Evolutionary conservation across 2,329 filamentous ascomycete species (phyloP).

Genomic region (Fonsecaea nubica): DNA sequence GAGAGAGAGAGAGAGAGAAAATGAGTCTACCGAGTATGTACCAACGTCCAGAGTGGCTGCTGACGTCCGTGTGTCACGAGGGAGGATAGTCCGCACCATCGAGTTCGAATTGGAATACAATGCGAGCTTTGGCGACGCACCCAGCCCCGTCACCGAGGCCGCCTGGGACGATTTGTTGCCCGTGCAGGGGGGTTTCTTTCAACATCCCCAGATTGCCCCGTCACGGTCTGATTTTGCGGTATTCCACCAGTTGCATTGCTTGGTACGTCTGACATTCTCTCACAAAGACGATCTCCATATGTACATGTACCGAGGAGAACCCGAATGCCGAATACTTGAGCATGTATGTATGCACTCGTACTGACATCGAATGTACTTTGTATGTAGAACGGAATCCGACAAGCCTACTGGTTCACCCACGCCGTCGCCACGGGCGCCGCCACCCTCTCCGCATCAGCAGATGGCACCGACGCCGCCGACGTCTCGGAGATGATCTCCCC

Average conservation of each 20-base stretch:
- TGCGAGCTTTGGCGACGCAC: slow-evolving; percentile 5
- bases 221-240: slow-evolving; percentile 9
- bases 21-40: too few relatives aligned
- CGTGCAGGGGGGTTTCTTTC: slow-evolving; percentile 2
- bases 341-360: too few relatives aligned
- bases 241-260: slow-evolving; percentile 6
- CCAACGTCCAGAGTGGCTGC: too few relatives aligned
- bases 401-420: slow-evolving; percentile 6
- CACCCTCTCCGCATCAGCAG: too few relatives aligned
- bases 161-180: slow-evolving; percentile 6
- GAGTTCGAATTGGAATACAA: slow-evolving; percentile 4
- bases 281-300: too few relatives aligned
- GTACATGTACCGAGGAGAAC: too few relatives aligned
- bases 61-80: too few relatives aligned
- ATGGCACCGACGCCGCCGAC: neutral
- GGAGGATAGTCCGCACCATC: neutral
- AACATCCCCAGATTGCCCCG: slow-evolving; percentile 6
- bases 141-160: neutral
- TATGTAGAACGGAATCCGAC: slow-evolving; percentile 8
- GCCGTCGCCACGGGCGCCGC: neutral
- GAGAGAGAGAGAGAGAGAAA: too few relatives aligned
- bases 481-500: slow-evolving; percentile 7
- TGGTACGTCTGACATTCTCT: neutral
- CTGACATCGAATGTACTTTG: too few relatives aligned
- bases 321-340: too few relatives aligned